Evolutionary conservation across 768 basidiomycete species (phyloP).

Genomic region (Tulasnella sp.): DNA sequence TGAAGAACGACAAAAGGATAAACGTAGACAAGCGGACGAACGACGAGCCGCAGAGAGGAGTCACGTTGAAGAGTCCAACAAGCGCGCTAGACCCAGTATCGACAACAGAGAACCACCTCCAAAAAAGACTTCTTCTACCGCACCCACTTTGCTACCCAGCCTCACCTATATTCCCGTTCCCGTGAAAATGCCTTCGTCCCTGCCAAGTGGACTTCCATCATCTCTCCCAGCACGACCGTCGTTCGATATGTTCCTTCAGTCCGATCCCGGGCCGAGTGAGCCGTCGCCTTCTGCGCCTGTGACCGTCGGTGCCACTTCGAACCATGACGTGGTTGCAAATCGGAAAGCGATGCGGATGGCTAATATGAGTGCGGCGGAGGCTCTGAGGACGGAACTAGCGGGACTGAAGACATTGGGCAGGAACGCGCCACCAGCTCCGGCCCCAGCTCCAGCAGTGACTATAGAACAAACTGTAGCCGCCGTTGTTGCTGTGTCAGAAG

Average conservation of each 20-base stretch:
- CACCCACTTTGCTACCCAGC: conserved; percentile 33
- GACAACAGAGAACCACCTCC: neutral
- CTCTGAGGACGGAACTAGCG: conserved; percentile 80
- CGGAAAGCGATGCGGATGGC: conserved; percentile 86
- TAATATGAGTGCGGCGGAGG: conserved; percentile 92
- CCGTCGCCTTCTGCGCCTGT: conserved; percentile 13
- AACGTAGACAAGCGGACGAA: conserved; percentile 41
- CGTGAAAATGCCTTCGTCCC: conserved; percentile 20
- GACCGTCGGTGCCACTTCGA: conserved; percentile 57
- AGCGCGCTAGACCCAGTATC: too few species aligned
- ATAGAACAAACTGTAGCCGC: neutral
- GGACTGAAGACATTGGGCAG: conserved; percentile 27
- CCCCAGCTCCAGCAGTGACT: conserved; percentile 8
- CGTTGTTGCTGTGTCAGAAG: neutral
- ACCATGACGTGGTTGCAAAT: conserved; percentile 82
- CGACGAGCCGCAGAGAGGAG: too few species aligned
- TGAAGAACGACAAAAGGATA: conserved; percentile 84
- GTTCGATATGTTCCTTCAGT: conserved; percentile 57
- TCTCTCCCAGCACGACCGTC: conserved; percentile 55
- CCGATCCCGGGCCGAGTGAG: neutral
- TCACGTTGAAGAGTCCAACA: too few species aligned
- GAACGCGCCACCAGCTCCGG: conserved; percentile 18
- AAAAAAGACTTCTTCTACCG: conserved; percentile 27
- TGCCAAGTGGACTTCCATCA: conserved; percentile 31
- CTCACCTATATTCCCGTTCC: conserved; percentile 19